These are phyloP conservation scores for Globisporangium okanoganense DNA, from an alignment of 352 stramenopile genomes.

Conservation along the genomic window DNA sequence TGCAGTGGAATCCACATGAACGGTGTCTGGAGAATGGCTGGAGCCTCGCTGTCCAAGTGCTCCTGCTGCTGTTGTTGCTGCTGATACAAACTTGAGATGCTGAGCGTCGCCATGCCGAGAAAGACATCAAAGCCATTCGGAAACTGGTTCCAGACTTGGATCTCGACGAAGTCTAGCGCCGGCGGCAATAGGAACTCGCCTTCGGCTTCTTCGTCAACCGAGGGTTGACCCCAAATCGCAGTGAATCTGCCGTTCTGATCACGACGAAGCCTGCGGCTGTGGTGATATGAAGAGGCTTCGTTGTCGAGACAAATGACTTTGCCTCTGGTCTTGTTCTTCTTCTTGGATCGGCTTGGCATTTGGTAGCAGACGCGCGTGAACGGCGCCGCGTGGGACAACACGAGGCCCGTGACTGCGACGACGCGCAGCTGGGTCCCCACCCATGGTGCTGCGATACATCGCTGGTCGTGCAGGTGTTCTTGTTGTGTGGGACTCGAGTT, in stretches of 20 bases:
- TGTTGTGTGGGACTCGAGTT: neutral
- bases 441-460: neutral
- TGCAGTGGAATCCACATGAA: constrained; percentile 41
- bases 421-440: constrained; percentile 27
- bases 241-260: constrained; percentile 39
- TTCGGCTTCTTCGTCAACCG: neutral
- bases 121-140: constrained; percentile 51
- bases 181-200: constrained; percentile 24
- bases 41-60: neutral
- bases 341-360: constrained; percentile 8
- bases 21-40: constrained; percentile 12
- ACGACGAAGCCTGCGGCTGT: constrained; percentile 6
- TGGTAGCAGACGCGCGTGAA: constrained; percentile 48
- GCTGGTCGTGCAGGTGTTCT: neutral
- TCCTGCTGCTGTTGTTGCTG: constrained; percentile 17
- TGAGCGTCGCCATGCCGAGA: constrained; percentile 36
- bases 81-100: constrained; percentile 21
- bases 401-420: constrained; percentile 35
- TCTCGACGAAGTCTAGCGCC: constrained; percentile 35
- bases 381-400: constrained; percentile 35
- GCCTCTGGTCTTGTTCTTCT: neutral
- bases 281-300: neutral
- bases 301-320: constrained; percentile 13
- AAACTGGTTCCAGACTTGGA: constrained; percentile 70
- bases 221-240: constrained; percentile 34